Evolutionary conservation across 495 filamentous ascomycete species (phyloP).

Genomic region (Lasiosphaeria hispida): DNA sequence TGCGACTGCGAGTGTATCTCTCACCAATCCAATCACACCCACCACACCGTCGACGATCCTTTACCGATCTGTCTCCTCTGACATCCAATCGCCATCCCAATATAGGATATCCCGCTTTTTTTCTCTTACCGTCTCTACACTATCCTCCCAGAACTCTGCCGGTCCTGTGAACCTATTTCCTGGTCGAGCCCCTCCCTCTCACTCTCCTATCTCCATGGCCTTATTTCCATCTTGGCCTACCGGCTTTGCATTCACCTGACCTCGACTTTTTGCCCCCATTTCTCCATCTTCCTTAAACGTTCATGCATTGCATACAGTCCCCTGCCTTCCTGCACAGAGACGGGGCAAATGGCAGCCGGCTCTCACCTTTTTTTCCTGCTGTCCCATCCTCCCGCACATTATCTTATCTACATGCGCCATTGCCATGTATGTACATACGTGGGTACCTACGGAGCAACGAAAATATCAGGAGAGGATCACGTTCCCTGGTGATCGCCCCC

Average conservation of each 20-base stretch:
- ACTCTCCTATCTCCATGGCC: background rate
- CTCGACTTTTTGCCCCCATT: background rate
- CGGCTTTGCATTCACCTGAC: background rate
- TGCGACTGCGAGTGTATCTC: no score
- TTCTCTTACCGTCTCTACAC: background rate
- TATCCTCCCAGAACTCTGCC: background rate
- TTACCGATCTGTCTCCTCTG: constrained; percentile 1
- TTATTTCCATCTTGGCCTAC: background rate
- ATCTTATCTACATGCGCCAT: no score
- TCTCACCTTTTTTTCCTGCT: background rate
- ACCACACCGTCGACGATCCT: background rate
- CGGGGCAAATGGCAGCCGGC: background rate
- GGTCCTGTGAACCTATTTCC: background rate
- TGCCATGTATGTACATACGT: no score
- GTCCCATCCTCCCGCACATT: background rate
- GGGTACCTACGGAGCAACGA: no score
- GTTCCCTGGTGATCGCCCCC: no score
- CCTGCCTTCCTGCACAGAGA: background rate
- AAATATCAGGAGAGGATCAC: no score
- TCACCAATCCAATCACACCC: background rate
- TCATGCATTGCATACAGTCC: background rate
- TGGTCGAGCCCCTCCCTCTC: no score
- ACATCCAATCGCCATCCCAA: background rate
- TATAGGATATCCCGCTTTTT: background rate
- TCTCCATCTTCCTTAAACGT: background rate